Evolutionary conservation across 2,329 filamentous ascomycete genomes (phyloP).

Genomic region (Teratosphaeriaceae sp.): DNA sequence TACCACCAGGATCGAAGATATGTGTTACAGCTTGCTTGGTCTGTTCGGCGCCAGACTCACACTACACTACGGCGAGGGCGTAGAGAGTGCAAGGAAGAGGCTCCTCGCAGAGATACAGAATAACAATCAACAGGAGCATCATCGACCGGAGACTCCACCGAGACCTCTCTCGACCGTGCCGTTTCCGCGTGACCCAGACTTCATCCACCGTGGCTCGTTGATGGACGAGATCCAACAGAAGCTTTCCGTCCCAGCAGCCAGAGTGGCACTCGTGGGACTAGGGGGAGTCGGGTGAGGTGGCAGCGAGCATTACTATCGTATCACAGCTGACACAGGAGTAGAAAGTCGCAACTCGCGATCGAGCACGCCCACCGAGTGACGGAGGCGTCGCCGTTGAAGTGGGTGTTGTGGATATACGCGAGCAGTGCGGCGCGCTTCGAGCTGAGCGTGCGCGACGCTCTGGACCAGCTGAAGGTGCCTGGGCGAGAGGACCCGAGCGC

Average conservation of each 20-base stretch:
- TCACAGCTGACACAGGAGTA: conserved; percentile 7
- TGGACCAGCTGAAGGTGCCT: conserved; percentile 10
- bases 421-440: conserved; percentile 17
- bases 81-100: conserved; percentile 6
- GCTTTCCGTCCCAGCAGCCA: conserved; percentile 9
- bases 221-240: conserved; percentile 8
- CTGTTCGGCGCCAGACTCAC: conserved; percentile 9
- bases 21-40: conserved; percentile 13
- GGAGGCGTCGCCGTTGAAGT: conserved; percentile 10
- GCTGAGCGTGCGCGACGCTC: conserved; percentile 12
- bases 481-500: conserved; percentile 11
- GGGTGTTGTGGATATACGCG: conserved; percentile 21
- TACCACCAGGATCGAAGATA: conserved; percentile 11
- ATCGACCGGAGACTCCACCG: conserved; percentile 7
- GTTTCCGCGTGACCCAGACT: conserved; percentile 14
- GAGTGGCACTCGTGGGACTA: conserved; percentile 16
- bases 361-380: conserved; percentile 13
- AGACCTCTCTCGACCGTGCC: conserved; percentile 15
- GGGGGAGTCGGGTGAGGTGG: conserved; percentile 18
- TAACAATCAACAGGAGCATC: too few relatives aligned
- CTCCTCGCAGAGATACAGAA: too few relatives aligned
- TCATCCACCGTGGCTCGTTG: conserved; percentile 13
- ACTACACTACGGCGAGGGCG: conserved; percentile 13
- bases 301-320: background rate
- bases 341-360: conserved; percentile 24